Conservation (phyloP, 306 rosid species). For the Neltuma alba region DNA sequence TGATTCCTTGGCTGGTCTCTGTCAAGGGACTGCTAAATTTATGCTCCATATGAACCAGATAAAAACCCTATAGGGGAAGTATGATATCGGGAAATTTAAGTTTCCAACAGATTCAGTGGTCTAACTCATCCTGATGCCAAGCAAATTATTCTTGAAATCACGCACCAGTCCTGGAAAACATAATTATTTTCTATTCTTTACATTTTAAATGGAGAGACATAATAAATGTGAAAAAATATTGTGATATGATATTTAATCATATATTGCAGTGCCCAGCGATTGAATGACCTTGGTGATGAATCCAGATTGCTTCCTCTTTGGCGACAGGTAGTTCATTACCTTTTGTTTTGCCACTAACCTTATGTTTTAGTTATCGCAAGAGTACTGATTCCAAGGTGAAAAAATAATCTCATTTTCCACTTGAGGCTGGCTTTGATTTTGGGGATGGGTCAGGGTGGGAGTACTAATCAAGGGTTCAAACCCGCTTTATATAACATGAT, state of each 20-base stretch:
- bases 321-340: constrained; percentile 67
- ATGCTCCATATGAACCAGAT: neutral
- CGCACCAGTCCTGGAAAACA: neutral
- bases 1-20: neutral
- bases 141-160: neutral
- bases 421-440: neutral
- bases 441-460: neutral
- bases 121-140: neutral
- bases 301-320: constrained; percentile 85
- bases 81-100: neutral
- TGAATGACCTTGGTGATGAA: constrained; percentile 71
- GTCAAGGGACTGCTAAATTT: constrained; percentile 8
- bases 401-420: neutral
- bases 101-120: constrained; percentile 8
- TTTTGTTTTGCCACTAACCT: constrained; percentile 11
- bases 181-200: neutral
- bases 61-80: neutral
- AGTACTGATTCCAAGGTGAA: neutral
- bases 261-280: constrained; percentile 69
- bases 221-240: neutral
- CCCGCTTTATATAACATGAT: neutral
- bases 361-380: neutral
- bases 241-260: constrained; percentile 16
- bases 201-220: neutral
- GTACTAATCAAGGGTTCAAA: neutral